Conservation (phyloP, 257 asterid genomes). For the Mentha longifolia region DNA sequence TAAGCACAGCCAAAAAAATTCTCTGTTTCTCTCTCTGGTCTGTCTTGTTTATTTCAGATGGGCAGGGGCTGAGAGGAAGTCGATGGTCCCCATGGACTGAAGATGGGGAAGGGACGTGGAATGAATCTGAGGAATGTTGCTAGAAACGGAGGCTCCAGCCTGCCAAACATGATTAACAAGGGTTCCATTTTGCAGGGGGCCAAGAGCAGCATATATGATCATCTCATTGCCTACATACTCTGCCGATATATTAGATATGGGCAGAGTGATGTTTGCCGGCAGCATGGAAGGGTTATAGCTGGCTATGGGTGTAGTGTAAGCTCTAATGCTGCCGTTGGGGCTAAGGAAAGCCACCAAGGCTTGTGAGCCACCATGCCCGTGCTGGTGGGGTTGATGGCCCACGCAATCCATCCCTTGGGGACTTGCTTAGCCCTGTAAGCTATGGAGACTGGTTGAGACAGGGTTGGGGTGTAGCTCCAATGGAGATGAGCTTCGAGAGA, state of each 20-base stretch:
- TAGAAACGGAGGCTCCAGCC: constrained; percentile 44
- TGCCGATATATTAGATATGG: constrained; percentile 46
- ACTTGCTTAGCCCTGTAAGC: constrained; percentile 50
- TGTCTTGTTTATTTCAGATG: not conserved
- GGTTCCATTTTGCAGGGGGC: constrained; percentile 44
- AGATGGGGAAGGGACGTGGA: constrained; percentile 44
- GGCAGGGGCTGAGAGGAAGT: constrained; percentile 38
- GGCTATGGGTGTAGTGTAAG: constrained; percentile 43
- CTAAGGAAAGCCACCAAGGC: constrained; percentile 59
- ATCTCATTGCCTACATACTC: constrained; percentile 47
- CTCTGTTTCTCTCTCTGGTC: not conserved
- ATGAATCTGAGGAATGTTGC: constrained; percentile 50
- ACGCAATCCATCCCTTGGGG: constrained; percentile 68
- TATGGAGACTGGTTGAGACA: constrained; percentile 34
- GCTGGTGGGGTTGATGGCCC: constrained; percentile 71
- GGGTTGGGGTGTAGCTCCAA: constrained; percentile 49
- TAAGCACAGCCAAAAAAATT: no score
- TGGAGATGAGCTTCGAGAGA: constrained; percentile 45
- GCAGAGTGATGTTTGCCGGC: constrained; percentile 37
- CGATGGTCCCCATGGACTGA: constrained; percentile 41
- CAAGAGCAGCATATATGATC: constrained; percentile 52
- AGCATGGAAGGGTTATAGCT: constrained; percentile 50
- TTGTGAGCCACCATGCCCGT: constrained; percentile 68
- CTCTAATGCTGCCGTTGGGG: constrained; percentile 47
- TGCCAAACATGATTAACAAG: constrained; percentile 57